Evolutionary conservation across 192 early-diverging fungal species (phyloP), one percentile per base, ranked within the genome.

Genomic region (Pilobolus umbonatus): DNA sequence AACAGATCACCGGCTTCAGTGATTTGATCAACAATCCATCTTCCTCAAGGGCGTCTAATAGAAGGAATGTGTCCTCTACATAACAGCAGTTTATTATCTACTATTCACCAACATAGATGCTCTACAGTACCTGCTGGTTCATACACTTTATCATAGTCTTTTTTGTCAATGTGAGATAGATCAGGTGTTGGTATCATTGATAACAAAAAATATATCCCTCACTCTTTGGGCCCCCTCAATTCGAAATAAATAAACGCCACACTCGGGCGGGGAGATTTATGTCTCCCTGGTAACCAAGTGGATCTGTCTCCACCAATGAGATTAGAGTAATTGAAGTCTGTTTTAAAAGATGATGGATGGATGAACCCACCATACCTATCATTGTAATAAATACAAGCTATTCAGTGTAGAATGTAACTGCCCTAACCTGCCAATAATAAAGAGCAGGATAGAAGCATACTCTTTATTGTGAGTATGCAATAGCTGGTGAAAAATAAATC

Each of bases 41-140:
- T 47, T 78, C 74, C 57, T 96, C 93, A n/a, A 98, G 81, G 3
- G 90, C 88, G 67, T 96, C 94, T 25, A 98, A 74, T 15, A 98
- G 73, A 45, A 98, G 69, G 64, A 95, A 98, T 0, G 93, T 93
- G 68, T 98, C 96, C 77, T 98, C 94, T 88, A 30, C 43, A n/a
- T 26, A 14, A 24, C 22, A 7, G 6, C 25, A 28, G 22, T 29
- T 49, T 29, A 29, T 26, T 1, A 30, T 29, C 26, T 24, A 30
- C 5, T 17, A 17, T 42, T 42, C 19, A 17, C 19, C 4, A 17
- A 42, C 5, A 17, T 42, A 35, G 9, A 22, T 15, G 32, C n/a
- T 28, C 44, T n/a, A 8, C 22, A 1, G 21, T 72, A 87, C 86
- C 85, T 44, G 86, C 87, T 5, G 96, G 92, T 69, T 94, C 93